Conservation (phyloP, 108 stramenopile species). For the Cyclotella baltica region DNA sequence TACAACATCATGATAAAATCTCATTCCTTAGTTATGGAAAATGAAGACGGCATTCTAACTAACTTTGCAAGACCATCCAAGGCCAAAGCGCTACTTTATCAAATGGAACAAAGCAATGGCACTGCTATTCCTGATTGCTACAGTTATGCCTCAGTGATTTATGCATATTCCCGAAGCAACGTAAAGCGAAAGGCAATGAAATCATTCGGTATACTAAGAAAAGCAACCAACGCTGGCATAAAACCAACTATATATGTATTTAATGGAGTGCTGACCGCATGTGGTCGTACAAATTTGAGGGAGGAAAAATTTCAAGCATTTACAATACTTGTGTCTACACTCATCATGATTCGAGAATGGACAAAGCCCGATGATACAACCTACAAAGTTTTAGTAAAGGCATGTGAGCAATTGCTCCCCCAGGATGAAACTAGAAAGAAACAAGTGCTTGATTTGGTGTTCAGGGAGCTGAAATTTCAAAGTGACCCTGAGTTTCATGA, state of each 20-base stretch:
- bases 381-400: constrained; percentile 20
- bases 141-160: constrained; percentile 26
- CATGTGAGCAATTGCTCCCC: constrained; percentile 23
- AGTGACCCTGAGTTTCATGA: neutral
- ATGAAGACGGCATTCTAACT: neutral
- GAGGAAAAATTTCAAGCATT: constrained; percentile 33
- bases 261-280: constrained; percentile 38
- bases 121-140: constrained; percentile 16
- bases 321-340: constrained; percentile 23
- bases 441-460: constrained; percentile 16
- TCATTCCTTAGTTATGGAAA: constrained; percentile 5
- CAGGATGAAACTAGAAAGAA: constrained; percentile 13
- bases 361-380: constrained; percentile 27
- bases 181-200: constrained; percentile 39
- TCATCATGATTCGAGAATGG: constrained; percentile 16
- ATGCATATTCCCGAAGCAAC: constrained; percentile 27
- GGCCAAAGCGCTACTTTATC: neutral
- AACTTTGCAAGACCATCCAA: constrained; percentile 2
- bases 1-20: constrained; percentile 40
- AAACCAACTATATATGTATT: constrained; percentile 21
- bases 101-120: constrained; percentile 11
- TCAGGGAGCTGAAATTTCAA: neutral
- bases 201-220: constrained; percentile 12
- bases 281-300: constrained; percentile 12
- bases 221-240: constrained; percentile 21